Evolutionary conservation across 805 yeast species (phyloP), one percentile per base, ranked within the genome.

Genomic region (Saturnispora silvae): DNA sequence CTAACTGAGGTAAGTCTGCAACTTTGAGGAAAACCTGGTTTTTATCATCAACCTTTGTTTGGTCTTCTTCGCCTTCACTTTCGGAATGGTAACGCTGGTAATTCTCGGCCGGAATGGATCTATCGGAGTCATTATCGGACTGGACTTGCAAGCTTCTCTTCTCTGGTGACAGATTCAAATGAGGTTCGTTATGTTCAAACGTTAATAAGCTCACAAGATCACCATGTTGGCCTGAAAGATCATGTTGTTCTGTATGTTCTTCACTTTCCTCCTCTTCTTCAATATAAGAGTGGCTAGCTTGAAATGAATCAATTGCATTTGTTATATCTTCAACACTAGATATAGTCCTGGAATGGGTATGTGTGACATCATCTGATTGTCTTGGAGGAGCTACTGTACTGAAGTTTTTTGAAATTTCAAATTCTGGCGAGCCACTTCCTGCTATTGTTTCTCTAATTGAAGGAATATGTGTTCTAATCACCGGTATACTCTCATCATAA

Each of bases 301-400:
- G 44, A 25, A 44, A 44, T 11, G 29, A 35, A 4, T 44, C 41
- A 1, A 44, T 17, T 2, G 40, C 46, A 36, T 34, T 44, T 4
- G 44, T 44, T 5, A 44, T 44, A 28, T 44, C 46, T 27, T 41
- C 46, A 11, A 44, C 37, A 38, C 46, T 44, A 10, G 46, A 44
- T n/a, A 44, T 35, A 3, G 44, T 44, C 28, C 44, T 41, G 13
- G 44, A 38, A 34, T 44, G 46, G 16, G 38, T 39, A 37, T 44
- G 46, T 11, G 16, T 20, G 4, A 5, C 11, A 23, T 23, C 11
- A 23, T 32, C 22, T n/a, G 19, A 5, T 7, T 3, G 11, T 9
- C 10, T 22, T 8, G 9, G 8, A 6, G 24, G 22, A 20, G 13
- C 11, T 5, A 24, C 20, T 10, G 27, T n/a, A 20, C n/a, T n/a